Base-by-base conservation (phyloP, 192 early-diverging fungal genomes). In the Coemansia sp. region DNA sequence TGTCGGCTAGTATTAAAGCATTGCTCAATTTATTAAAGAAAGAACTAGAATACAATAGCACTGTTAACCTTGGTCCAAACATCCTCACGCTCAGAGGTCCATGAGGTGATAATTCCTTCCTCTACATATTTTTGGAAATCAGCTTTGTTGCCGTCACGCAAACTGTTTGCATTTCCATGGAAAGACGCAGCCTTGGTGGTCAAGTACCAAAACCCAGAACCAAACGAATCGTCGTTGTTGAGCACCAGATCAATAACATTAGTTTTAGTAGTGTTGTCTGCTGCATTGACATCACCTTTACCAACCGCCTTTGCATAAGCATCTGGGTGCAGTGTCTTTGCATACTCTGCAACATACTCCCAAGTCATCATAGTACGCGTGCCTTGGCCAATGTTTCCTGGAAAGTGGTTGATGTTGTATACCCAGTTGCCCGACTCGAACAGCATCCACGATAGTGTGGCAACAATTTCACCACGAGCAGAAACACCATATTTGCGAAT, bases 151-250 rank as follows among this genome's bases (percentile, higher is more conserved):
- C 70, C 70, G 14, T 78, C 75, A 6, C 62, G 47, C 29, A 78
- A 55, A 19, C 57, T 67, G 7, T 22, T 60, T 5, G 45, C 15
- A 19, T 53, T 54, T 8, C 47, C 45, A 29, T 69, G 59, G 47
- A 58, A 78, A 0, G 23, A 15, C 2, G 58, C 12, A 5, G 70
- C 60, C 27, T 73, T 43, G 0, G 32, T 69, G 0, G 49, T 62
- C 4, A 77, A 59, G 37, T 64, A 77, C 75, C 75, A 77, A 56
- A 72, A 67, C 35, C 65, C 75, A 2, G 75, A 65, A 6, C 38
- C 70, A 72, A 77, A 68, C 25, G 62, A 56, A n/a, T 65, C 65
- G 5, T 72, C 56, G 15, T 66, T 62, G 24, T 60, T 64, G 10
- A 68, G 53, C 5, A 78, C 75, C 39, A 78, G 22, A 0, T 73